Conservation (phyloP, 495 filamentous ascomycete genomes). For the Penicillium antarcticum region DNA sequence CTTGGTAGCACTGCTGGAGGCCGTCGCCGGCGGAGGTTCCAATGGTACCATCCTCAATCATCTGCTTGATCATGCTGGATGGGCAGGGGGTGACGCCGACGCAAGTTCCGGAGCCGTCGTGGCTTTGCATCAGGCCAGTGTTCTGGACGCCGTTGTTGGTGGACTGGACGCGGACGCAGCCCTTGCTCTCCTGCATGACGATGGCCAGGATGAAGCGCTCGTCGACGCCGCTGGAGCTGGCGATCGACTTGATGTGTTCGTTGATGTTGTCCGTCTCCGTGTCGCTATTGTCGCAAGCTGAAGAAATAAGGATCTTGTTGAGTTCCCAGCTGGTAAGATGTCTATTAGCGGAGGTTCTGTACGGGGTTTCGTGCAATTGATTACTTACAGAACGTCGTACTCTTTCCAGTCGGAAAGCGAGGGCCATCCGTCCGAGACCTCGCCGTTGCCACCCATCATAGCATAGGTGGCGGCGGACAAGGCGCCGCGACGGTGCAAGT, state of each 20-base stretch:
- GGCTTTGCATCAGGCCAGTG: constrained; percentile 55
- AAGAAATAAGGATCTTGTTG: constrained; percentile 39
- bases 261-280: constrained; percentile 40
- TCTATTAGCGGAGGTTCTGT: neutral
- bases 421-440: constrained; percentile 21
- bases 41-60: constrained; percentile 47
- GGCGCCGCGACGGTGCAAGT: constrained; percentile 20
- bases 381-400: constrained; percentile 19
- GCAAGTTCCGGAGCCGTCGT: constrained; percentile 47
- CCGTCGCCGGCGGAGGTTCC: constrained; percentile 43
- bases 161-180: constrained; percentile 53
- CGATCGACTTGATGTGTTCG: constrained; percentile 35
- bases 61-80: constrained; percentile 35
- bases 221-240: constrained; percentile 37
- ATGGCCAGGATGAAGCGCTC: constrained; percentile 57
- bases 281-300: constrained; percentile 45
- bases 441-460: constrained; percentile 21
- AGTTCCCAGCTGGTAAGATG: constrained; percentile 29
- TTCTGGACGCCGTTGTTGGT: constrained; percentile 46
- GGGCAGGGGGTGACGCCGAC: constrained; percentile 44
- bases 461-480: constrained; percentile 10
- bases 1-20: constrained; percentile 32
- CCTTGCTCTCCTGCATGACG: constrained; percentile 58
- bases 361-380: too few relatives aligned
- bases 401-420: constrained; percentile 9